These are phyloP conservation scores for Xylaria sp. DNA, from an alignment of 2,329 filamentous ascomycete species.

Conservation along the genomic window DNA sequence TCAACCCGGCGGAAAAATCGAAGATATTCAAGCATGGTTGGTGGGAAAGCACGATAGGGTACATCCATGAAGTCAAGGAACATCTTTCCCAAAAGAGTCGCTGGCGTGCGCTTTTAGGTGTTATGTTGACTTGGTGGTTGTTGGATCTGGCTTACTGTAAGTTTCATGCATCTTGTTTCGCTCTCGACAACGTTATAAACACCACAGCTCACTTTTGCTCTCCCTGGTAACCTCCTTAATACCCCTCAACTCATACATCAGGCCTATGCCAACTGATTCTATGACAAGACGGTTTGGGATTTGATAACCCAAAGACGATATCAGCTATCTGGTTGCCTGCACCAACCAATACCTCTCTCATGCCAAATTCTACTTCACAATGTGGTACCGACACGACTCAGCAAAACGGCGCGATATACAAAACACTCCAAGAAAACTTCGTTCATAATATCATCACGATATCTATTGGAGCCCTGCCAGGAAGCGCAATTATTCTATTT, in stretches of 20 bases:
- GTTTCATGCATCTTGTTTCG: not conserved
- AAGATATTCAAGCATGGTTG: slow-evolving; percentile 10
- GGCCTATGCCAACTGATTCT: not conserved
- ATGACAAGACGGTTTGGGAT: slow-evolving; percentile 52
- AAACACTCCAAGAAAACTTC: slow-evolving; percentile 38
- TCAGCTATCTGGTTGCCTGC: slow-evolving; percentile 40
- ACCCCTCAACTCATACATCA: not conserved
- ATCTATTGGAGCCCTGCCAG: slow-evolving; percentile 39
- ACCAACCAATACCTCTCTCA: not conserved
- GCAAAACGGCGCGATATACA: slow-evolving; percentile 37
- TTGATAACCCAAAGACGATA: slow-evolving; percentile 49
- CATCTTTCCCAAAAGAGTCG: slow-evolving; percentile 45
- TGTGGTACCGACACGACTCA: slow-evolving; percentile 31
- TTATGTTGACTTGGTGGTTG: slow-evolving; percentile 56
- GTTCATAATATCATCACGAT: slow-evolving; percentile 42
- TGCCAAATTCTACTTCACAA: not conserved
- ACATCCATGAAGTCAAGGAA: slow-evolving; percentile 31
- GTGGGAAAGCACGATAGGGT: slow-evolving; percentile 21
- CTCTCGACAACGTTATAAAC: not conserved
- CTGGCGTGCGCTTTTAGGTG: slow-evolving; percentile 47
- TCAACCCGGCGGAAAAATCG: slow-evolving; percentile 8
- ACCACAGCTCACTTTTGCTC: not conserved
- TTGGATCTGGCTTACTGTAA: slow-evolving; percentile 56
- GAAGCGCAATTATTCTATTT: slow-evolving; percentile 40
- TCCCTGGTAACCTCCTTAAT: not conserved